Base-by-base conservation (phyloP, 2,329 filamentous ascomycete species). In the Periconia digitata region DNA sequence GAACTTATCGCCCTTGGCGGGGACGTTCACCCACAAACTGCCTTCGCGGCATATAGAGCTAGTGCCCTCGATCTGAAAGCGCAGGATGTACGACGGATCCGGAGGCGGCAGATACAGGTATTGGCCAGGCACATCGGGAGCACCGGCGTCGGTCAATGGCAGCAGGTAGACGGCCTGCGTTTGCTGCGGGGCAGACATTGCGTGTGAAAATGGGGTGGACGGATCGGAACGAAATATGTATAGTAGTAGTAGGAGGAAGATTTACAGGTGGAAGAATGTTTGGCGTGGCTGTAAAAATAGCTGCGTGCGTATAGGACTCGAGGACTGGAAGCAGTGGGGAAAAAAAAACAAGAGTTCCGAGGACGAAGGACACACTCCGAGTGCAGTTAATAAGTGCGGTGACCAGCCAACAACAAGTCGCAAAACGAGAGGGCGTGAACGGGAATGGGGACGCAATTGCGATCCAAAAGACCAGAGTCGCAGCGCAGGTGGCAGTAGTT, bases 11-110 rank as follows among this genome's bases (percentile, higher is more conserved):
- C 86, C 91, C 62, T 85, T 79, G 52, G 86, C 82, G 7, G 94
- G 94, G 51, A 97, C 89, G 72, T 99, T 99, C 65, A 96, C 87
- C 92, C 94, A 99, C 54, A 99, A 80, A 67, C 89, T 96, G 50
- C 95, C 94, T 74, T 96, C 81, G 59, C 91, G 85, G 72, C 92
- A 96, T 77, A 99, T 94, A 53, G 92, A 96, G 69, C 92, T 96
- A 48, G 90, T 92, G 53, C 94, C 92, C 73, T 96, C 89, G 60
- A 96, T 92, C 59, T 90, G 84, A 72, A 99, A 96, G 50, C 92
- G 86, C 48, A 96, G 78, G 44, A 82, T 82, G 64, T 97, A 86
- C 36, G 87, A 70, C 13, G 79, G 87, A n/a, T 86, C 80, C 35
- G 80, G 82, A 16, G 94, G 85, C 0, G 91, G 87, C 37, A 99